Percentiles rank a stretch among this genome's conserved stretches.
phyloP scores from a whole-genome alignment of 306 rosid genomes.

The Gleditsia sinensis region DNA sequence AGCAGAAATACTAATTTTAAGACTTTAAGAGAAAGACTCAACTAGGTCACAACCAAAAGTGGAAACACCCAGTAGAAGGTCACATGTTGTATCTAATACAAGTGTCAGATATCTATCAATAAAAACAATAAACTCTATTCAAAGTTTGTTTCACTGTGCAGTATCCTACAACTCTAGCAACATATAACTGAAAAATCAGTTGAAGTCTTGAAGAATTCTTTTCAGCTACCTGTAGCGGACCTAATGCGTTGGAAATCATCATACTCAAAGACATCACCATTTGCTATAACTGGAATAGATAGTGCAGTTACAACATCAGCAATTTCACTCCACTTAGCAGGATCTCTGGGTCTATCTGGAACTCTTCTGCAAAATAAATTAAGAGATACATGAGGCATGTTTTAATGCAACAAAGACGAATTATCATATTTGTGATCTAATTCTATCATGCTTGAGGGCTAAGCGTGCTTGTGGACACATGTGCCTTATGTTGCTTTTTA shows the following conservation, averaged over 20 bases:
- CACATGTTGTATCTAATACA: too few relatives aligned
- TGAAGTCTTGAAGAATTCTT: constrained; percentile 11
- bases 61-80: too few relatives aligned
- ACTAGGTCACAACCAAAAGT: too few relatives aligned
- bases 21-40: too few relatives aligned
- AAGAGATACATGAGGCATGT: constrained; percentile 32
- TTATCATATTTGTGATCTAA: constrained; percentile 4
- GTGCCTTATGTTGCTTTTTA: neutral
- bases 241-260: constrained; percentile 67
- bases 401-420: constrained; percentile 22
- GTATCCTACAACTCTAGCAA: constrained; percentile 21
- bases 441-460: neutral
- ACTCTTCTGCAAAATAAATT: constrained; percentile 63
- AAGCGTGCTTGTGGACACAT: constrained; percentile 2
- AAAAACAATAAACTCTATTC: constrained; percentile 1
- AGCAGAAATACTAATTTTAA: too few relatives aligned
- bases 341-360: constrained; percentile 91
- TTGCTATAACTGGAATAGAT: constrained; percentile 89
- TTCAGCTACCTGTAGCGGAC: constrained; percentile 71
- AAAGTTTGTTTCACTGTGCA: constrained; percentile 19
- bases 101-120: too few relatives aligned
- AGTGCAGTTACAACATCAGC: constrained; percentile 84
- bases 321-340: constrained; percentile 92
- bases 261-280: constrained; percentile 81
- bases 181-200: constrained; percentile 24